phyloP scores from a whole-genome alignment of 306 rosid species.

The Quercus gilva region DNA sequence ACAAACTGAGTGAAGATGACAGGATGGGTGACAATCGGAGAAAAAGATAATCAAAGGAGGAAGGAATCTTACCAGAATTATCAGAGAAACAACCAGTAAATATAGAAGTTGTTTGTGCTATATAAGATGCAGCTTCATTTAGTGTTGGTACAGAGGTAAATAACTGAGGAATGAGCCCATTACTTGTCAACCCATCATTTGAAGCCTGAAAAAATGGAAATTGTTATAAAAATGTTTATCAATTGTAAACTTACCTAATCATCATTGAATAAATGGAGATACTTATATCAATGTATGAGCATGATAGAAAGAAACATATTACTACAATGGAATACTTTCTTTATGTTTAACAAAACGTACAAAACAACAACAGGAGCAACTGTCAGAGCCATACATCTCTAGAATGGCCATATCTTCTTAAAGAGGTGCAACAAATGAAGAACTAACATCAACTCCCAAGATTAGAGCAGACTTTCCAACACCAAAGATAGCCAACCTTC shows the following conservation, averaged over 20 bases:
- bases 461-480: neutral
- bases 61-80: conserved; percentile 59
- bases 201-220: conserved; percentile 34
- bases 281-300: neutral
- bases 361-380: neutral
- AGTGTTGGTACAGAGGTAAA: conserved; percentile 85
- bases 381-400: neutral
- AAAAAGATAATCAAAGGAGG: neutral
- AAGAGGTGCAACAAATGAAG: neutral
- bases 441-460: neutral
- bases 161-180: conserved; percentile 72
- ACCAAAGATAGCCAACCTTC: neutral
- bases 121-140: conserved; percentile 82
- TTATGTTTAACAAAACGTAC: neutral
- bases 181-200: conserved; percentile 42
- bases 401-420: neutral
- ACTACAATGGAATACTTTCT: neutral
- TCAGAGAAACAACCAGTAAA: conserved; percentile 79
- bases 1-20: too few species aligned
- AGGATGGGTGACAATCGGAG: neutral
- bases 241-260: neutral
- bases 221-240: neutral
- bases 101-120: conserved; percentile 85
- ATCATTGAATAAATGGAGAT: neutral
- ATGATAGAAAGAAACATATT: neutral